Base-by-base conservation (phyloP, 805 yeast species). In the Lipomyces orientalis region DNA sequence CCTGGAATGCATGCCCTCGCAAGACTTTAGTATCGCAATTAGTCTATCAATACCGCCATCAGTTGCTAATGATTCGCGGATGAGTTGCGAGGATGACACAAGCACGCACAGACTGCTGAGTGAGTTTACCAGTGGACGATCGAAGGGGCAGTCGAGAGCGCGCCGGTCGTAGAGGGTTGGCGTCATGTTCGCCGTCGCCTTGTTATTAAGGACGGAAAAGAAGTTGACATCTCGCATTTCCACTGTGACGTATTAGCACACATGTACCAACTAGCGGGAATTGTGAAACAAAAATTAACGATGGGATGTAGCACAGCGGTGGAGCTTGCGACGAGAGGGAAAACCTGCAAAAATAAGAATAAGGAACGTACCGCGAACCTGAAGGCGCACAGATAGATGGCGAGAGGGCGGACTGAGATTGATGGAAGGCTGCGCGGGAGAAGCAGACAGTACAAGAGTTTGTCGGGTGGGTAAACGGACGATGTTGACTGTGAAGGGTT, bases 41-140 rank as follows among this genome's bases (percentile, higher is more conserved):
- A 94, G 82, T 62, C 98, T 82, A 76, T 92, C 97, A 54, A 95
- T 80, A 0, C 98, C 98, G 12, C 99, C 98, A 77, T 94, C 99
- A 34, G 81, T 82, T 16, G 96, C 86, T 39, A 94, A 82, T 0
- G 97, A 92, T 75, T 95, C 98, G 55, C 99, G 84, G 2, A 94
- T 97, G 74, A 93, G 89, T 39, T 92, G 89, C 67, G 93, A 88
- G 19, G 95, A 88, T 0, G 97, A 89, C 0, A 94, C 91, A 49
- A 95, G 84, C 76, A 90, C 91, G 0, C 97, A 91, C 63, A 94
- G 83, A 80, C 93, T 97, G 78, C 93, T 94, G 73, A 94, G 81
- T 7, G 97, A 91, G 82, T 92, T 93, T 68, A 95, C 95, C 65
- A 94, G 82, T 0, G 99, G 98, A 72, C 90, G 87, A 76, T 91